A percentile compares a stretch with the other conserved stretches of the same genome.
phyloP scores from a whole-genome alignment of 2,329 filamentous ascomycete species.

The Exophiala lecanii-corni region DNA sequence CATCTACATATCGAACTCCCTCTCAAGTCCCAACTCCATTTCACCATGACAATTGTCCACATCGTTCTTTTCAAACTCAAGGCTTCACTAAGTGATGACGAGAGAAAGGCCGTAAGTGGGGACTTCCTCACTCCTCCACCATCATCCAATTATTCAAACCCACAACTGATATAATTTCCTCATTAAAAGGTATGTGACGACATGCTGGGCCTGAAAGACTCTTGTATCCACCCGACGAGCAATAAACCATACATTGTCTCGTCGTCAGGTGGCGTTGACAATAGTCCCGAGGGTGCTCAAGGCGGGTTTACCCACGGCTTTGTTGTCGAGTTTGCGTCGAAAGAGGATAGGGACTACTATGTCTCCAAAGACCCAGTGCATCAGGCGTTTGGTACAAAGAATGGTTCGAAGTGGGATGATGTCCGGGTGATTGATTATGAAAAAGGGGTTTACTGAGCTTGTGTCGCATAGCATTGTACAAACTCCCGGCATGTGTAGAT shows the following conservation, averaged over 20 bases:
- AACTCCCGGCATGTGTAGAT: no score
- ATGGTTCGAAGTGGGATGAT: slow-evolving; percentile 41
- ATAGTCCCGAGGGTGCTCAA: slow-evolving; percentile 58
- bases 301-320: slow-evolving; percentile 65
- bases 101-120: slow-evolving; percentile 52
- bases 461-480: no score
- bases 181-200: slow-evolving; percentile 52
- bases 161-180: no score
- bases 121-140: no score
- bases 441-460: slow-evolving; percentile 44
- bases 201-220: slow-evolving; percentile 54
- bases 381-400: slow-evolving; percentile 52
- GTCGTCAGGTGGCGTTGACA: slow-evolving; percentile 56
- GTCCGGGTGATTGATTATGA: slow-evolving; percentile 59
- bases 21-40: background rate
- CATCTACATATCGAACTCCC: no score
- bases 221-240: slow-evolving; percentile 57
- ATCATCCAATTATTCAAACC: no score
- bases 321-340: slow-evolving; percentile 60
- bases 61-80: slow-evolving; percentile 66
- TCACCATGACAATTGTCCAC: slow-evolving; percentile 60
- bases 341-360: slow-evolving; percentile 65
- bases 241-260: slow-evolving; percentile 58
- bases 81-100: slow-evolving; percentile 42
- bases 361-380: slow-evolving; percentile 61